These are phyloP conservation scores for Solanum microdontum DNA, from an alignment of 257 asterid genomes.

Conservation along the genomic window DNA sequence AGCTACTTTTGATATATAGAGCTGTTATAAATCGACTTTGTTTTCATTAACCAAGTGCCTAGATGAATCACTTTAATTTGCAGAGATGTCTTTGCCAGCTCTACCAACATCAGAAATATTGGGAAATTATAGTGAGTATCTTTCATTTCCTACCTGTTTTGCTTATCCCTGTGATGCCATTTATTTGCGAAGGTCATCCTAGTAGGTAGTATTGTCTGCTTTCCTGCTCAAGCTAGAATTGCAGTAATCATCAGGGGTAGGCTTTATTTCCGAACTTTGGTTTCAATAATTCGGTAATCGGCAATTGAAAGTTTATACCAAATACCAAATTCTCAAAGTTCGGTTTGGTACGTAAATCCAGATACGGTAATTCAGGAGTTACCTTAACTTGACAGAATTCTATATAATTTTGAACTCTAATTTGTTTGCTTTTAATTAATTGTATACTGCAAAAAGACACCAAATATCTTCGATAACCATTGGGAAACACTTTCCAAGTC, in stretches of 20 bases:
- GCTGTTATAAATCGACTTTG: background rate
- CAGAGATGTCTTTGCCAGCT: slow-evolving; percentile 99
- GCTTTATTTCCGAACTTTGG: background rate
- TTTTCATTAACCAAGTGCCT: background rate
- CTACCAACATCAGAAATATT: slow-evolving; percentile 59
- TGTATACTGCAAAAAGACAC: background rate
- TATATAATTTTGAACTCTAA: background rate
- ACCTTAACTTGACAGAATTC: background rate
- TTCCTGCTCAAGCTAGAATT: background rate
- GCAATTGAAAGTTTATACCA: background rate
- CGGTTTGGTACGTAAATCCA: background rate
- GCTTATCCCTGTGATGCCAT: background rate
- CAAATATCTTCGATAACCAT: background rate
- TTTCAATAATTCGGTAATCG: background rate
- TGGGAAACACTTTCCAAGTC: background rate
- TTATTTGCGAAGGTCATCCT: background rate
- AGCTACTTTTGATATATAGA: background rate
- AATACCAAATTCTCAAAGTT: background rate
- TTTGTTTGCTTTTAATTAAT: background rate
- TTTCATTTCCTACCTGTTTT: background rate
- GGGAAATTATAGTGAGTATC: slow-evolving; percentile 42
- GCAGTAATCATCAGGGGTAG: background rate
- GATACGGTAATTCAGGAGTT: background rate
- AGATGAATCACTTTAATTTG: slow-evolving; percentile 5
- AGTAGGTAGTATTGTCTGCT: background rate